Evolutionary conservation across 192 early-diverging fungal species (phyloP), one percentile per base, ranked within the genome.

Genomic region (Chytriomyces sp.): DNA sequence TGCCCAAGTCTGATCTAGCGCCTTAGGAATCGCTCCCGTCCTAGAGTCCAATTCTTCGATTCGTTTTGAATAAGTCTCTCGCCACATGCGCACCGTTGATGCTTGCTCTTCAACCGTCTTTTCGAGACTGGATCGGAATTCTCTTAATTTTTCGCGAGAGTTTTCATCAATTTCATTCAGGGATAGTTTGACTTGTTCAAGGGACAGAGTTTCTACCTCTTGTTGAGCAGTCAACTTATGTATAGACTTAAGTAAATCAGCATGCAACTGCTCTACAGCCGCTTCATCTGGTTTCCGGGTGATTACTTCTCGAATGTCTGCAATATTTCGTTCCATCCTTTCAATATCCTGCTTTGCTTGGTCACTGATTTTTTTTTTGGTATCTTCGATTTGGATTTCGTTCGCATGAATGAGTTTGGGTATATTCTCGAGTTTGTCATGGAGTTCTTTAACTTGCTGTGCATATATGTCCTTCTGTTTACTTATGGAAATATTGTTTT

Each of bases 1-100:
- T 0, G 22, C 62, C 71, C 71, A 72, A 7, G 62, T 65, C 56
- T 77, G 75, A n/a, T 77, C 75, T 31, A 77, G 32, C 25, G 56
- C 37, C 44, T 77, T 77, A 10, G 75, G 75, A 26, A 77, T 56
- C 25, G 37, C 5, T 10, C 17, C 28, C 4, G 70, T 56, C 12
- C 71, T 4, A 4, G 22, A 37, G 22, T 77, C 71, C 10, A 77
- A 30, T 26, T 77, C 75, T 53, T 77, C 75, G 22, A 72, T 39
- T 56, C 60, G 44, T 39, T 71, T 73, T 12, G 52, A 55, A 28
- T 53, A 64, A 0, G 69, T 38, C 17, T 77, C 75, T 5, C 57
- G 14, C 69, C 55, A 59, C 37, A 39, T 3, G 30, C 74, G 26
- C 8, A 75, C 38, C 2, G 64, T 37, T 0, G 30, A 4, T 26